phyloP scores from a whole-genome alignment of 306 rosid genomes.

The Cucurbita argyrosperma region DNA sequence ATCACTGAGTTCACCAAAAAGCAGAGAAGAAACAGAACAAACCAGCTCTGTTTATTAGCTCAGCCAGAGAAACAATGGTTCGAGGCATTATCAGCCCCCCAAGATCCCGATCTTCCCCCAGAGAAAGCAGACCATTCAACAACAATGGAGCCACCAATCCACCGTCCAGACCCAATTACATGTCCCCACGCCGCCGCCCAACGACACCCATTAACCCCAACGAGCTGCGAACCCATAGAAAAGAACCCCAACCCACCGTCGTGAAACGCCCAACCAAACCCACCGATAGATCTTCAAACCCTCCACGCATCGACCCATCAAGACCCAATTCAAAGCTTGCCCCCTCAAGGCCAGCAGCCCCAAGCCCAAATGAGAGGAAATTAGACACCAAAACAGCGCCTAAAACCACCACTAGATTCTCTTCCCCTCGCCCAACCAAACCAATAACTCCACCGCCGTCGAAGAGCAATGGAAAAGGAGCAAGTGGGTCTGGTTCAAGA shows the following conservation, averaged over 20 bases:
- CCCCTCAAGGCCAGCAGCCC: neutral
- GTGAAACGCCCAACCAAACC: neutral
- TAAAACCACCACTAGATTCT: neutral
- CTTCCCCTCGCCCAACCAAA: neutral
- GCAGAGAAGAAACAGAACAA: neutral
- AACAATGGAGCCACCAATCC: neutral
- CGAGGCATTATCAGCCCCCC: neutral
- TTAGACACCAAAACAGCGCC: neutral
- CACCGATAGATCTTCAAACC: neutral
- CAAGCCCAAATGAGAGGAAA: neutral
- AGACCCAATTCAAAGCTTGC: neutral
- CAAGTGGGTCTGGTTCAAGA: neutral
- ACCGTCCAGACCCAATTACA: neutral
- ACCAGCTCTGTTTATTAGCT: neutral
- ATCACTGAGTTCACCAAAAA: neutral
- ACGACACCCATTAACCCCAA: neutral
- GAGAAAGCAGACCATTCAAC: neutral
- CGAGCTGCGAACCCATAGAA: neutral
- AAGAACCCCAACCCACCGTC: neutral
- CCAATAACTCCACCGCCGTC: neutral
- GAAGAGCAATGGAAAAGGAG: neutral
- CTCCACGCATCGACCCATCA: neutral
- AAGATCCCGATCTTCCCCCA: neutral
- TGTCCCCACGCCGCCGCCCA: neutral
- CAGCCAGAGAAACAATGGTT: neutral